Evolutionary conservation across 192 early-diverging fungal genomes (phyloP).

Genomic region (Coemansia sp.): DNA sequence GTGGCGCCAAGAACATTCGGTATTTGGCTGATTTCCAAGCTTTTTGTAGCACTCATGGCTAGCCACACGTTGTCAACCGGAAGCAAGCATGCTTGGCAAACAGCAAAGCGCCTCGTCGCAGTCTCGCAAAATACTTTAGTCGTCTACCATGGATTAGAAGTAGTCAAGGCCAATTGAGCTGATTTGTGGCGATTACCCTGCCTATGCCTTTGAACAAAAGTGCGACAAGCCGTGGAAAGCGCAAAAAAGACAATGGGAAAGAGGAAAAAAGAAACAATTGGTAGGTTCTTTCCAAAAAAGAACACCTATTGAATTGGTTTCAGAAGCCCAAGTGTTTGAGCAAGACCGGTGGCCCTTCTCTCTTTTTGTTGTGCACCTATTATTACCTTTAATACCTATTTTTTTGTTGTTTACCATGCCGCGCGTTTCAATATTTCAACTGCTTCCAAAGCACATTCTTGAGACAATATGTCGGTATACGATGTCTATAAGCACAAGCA

Average conservation of each 20-base stretch:
- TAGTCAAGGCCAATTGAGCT: no score
- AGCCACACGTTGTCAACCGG: not conserved
- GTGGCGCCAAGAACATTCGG: conserved; percentile 2
- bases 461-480: not conserved
- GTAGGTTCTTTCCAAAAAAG: no score
- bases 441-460: not conserved
- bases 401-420: not conserved
- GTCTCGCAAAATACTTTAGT: not conserved
- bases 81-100: not conserved
- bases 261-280: not conserved
- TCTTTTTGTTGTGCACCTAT: not conserved
- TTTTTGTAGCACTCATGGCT: not conserved
- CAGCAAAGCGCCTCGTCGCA: not conserved
- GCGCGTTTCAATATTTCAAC: not conserved
- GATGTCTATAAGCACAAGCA: not conserved
- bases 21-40: not conserved
- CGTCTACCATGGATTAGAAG: not conserved
- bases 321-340: no score
- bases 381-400: not conserved
- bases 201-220: not conserved
- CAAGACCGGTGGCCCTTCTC: not conserved
- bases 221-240: no score
- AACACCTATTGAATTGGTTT: no score
- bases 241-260: not conserved
- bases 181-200: not conserved